These are phyloP conservation scores for Suillus ampliporus DNA, from an alignment of 768 basidiomycete species.

Conservation along the genomic window DNA sequence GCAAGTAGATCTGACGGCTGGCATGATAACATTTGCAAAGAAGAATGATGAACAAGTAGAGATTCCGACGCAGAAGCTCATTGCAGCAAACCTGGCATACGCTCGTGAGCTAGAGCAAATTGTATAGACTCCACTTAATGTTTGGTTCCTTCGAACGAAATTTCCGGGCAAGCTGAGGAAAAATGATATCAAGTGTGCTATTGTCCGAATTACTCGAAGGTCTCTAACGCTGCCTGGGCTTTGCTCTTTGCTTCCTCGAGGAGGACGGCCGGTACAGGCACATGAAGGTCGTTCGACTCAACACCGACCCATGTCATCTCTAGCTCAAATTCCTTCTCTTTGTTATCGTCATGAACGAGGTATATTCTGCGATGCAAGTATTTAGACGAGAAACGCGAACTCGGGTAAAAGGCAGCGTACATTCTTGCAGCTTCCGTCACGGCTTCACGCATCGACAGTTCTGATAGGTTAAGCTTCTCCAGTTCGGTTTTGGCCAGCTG, in stretches of 20 bases:
- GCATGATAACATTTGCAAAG: constrained; percentile 77
- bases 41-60: constrained; percentile 84
- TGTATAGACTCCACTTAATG: constrained; percentile 54
- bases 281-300: constrained; percentile 81
- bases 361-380: constrained; percentile 71
- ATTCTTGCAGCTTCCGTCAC: constrained; percentile 94
- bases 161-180: constrained; percentile 4
- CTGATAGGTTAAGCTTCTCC: constrained; percentile 90
- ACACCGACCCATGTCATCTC: constrained; percentile 97
- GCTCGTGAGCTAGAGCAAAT: constrained; percentile 92
- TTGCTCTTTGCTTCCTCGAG: constrained; percentile 84
- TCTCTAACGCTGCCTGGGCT: constrained; percentile 86
- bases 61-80: constrained; percentile 85
- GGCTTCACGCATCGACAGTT: constrained; percentile 82
- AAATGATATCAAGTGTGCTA: constrained; percentile 25
- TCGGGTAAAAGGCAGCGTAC: constrained; percentile 51
- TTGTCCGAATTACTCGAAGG: constrained; percentile 50
- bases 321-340: constrained; percentile 98
- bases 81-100: constrained; percentile 76
- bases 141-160: constrained; percentile 1
- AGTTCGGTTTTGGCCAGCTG: constrained; percentile 98
- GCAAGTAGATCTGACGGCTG: constrained; percentile 76
- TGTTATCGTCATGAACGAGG: constrained; percentile 95
- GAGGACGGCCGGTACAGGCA: constrained; percentile 84
- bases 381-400: constrained; percentile 1